Evolutionary conservation across 768 basidiomycete species (phyloP), one percentile per base, ranked within the genome.

Genomic region (Leccinum truebloodii): DNA sequence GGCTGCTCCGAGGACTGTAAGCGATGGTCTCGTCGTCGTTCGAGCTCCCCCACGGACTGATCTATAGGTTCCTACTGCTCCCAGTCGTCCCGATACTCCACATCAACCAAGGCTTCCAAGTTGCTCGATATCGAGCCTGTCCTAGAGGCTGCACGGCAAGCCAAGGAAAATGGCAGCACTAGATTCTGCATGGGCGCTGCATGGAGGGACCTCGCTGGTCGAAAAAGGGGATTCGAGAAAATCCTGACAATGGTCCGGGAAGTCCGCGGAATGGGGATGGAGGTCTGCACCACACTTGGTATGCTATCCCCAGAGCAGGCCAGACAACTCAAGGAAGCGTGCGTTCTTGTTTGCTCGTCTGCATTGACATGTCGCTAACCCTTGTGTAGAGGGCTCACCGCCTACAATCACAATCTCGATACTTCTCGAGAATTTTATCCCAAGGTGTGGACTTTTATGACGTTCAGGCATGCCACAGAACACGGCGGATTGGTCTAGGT

Each of bases 101-200:
- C 94, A 2, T 79, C 90, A 9, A 98, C 95, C 48, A 89, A 87
- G 73, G 96, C 96, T 30, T 92, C 92, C 16, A 86, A 86, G 58
- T 78, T 98, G 49, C 82, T 97, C 13, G 90, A 95, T 52, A 78
- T 98, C 53, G 95, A 94, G 68, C 94, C 95, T 18, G 96, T 98
- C 16, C 78, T 99, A 9, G 89, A 90, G 68, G 96, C 94, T 30
- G 96, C 96, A 22, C 85, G 92, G 13, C 89, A 90, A 71, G 96
- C 96, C 26, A 98, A 97, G 71, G 95, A 81, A 65, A 98, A 98
- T 73, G 96, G 96, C 35, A 95, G 93, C 72, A 98, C 96, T 20
- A 83, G 96, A 28, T 98, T 98, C 78, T 98, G 96, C 75, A 98
- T 98, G 96, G 96, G 96, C 59, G 95, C 96, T 4, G 96, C 96